These are phyloP conservation scores for Astragalus membranaceus DNA, from an alignment of 306 rosid genomes.

Conservation along the genomic window DNA sequence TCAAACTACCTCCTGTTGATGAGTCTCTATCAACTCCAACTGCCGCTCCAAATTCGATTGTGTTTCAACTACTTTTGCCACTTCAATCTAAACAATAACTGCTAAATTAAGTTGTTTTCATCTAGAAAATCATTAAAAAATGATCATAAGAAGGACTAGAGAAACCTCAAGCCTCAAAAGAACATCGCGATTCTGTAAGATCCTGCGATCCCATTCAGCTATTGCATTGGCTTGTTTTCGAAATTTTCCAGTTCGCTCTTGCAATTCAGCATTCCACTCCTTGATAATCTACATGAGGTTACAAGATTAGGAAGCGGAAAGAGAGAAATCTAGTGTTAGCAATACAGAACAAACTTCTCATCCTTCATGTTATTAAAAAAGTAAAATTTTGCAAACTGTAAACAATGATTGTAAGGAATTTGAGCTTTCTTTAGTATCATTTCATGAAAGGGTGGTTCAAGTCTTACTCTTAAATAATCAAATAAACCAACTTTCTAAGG, in stretches of 20 bases:
- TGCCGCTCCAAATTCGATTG: slow-evolving; percentile 85
- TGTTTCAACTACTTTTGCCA: slow-evolving; percentile 87
- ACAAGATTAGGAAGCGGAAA: neutral
- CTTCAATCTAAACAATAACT: slow-evolving; percentile 63
- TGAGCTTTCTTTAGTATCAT: neutral
- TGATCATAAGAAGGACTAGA: neutral
- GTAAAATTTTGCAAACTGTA: neutral
- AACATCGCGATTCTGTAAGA: slow-evolving; percentile 83
- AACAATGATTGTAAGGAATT: neutral
- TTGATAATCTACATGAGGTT: slow-evolving; percentile 58
- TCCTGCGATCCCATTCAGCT: slow-evolving; percentile 93
- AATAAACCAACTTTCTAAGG: neutral
- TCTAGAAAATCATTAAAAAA: neutral
- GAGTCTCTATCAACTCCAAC: slow-evolving; percentile 88
- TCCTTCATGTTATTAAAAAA: neutral
- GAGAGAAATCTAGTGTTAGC: slow-evolving; percentile 1
- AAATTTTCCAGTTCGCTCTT: slow-evolving; percentile 90
- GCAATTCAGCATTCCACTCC: slow-evolving; percentile 95
- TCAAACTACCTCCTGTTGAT: slow-evolving; percentile 83
- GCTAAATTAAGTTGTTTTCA: neutral
- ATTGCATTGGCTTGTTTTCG: slow-evolving; percentile 95
- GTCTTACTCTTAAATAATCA: neutral
- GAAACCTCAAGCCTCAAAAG: slow-evolving; percentile 79
- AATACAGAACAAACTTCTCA: neutral
- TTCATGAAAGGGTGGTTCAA: neutral